Evolutionary conservation across 2,329 filamentous ascomycete genomes (phyloP), one percentile per base, ranked within the genome.

Genomic region (Arachnomyces sp.): DNA sequence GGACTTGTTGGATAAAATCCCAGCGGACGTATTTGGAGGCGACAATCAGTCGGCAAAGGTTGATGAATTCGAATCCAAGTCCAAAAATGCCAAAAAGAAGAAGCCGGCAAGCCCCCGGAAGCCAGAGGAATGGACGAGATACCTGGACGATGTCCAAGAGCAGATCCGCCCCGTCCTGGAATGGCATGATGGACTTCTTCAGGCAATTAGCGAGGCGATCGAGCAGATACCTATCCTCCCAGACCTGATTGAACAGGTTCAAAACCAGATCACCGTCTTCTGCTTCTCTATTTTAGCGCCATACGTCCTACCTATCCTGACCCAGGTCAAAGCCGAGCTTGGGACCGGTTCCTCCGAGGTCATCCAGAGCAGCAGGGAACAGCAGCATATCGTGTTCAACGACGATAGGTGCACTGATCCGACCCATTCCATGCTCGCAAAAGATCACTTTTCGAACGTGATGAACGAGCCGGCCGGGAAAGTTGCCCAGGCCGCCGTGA

Each of bases 341-440:
- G 79, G 81, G 50, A 89, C 84, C 3, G 89, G 89, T 25, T 92
- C 87, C 2, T 81, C 78, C 2, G 85, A 94, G 61, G 83, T 95
- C 54, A 94, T 95, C 48, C 73, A 85, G 53, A 88, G 82, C 67
- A 90, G 84, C 59, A 74, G 82, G 60, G 77, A 82, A 38, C 82
- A 94, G 68, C 88, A 94, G 66, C 79, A 84, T 54, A 75, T 93
- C 50, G 87, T 95, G 36, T 95, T 94, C 63, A 66, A 84, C 33
- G 81, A 95, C 49, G 82, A 93, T 55, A 47, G 74, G 38, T 83
- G 70, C 47, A 79, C 78, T 14, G 82, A 95, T 55, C 90, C 89
- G 0, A 95, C 89, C 1, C 89, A 95, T 67, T 93, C 86, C 14
- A 94, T 94, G 89, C 70, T 95, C 38, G 88, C 87, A 43, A 95